These are phyloP conservation scores for Corchorus capsularis DNA, from an alignment of 345 rosid genomes.

Conservation along the genomic window DNA sequence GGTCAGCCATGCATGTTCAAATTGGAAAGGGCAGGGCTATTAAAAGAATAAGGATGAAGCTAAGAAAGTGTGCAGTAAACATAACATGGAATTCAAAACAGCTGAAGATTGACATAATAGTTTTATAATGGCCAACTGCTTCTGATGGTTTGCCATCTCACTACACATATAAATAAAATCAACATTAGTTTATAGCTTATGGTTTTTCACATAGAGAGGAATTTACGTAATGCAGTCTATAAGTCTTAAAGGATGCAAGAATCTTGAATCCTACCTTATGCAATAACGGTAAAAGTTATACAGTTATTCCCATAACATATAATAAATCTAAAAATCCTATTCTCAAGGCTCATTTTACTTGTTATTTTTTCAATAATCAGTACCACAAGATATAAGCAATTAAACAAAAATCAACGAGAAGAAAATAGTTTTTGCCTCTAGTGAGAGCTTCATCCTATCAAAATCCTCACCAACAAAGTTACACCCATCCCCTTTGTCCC, in stretches of 20 bases:
- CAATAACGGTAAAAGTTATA: background rate
- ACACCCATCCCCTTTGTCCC: no score
- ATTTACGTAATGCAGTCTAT: no score
- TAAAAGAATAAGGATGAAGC: background rate
- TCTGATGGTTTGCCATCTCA: background rate
- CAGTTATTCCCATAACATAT: background rate
- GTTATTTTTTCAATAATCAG: background rate
- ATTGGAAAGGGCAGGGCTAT: no score
- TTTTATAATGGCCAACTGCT: background rate
- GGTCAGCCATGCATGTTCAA: no score
- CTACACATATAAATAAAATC: no score
- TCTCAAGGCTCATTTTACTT: background rate
- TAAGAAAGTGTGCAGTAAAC: background rate
- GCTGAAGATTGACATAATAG: background rate
- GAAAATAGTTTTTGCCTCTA: no score
- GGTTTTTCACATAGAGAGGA: no score
- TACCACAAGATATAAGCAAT: no score
- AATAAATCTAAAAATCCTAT: background rate
- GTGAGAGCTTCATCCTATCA: no score
- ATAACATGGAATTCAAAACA: background rate
- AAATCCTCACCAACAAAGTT: background rate
- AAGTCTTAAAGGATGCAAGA: background rate
- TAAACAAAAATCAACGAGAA: no score
- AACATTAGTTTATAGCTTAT: no score
- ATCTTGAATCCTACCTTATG: background rate